A percentile compares a stretch with the other conserved stretches of the same genome.
These are phyloP conservation scores for apple (Malus domestica) DNA, from an alignment of 306 rosid species.

Conservation along the genomic window ASM211411v1 NC_041797.1:9012001-9012500, in stretches of 20 bases:
- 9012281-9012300: not conserved
- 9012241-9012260: not conserved
- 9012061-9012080: slow-evolving; percentile 97
- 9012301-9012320: not conserved
- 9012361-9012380: slow-evolving; percentile 77
- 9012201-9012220: not conserved
- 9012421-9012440: slow-evolving; percentile 4
- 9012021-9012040: slow-evolving; percentile 96
- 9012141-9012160: slow-evolving; percentile 5
- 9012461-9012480: slow-evolving; percentile 16
- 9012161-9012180: not conserved
- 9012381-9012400: slow-evolving; percentile 87
- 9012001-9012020: slow-evolving; percentile 93
- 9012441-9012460: not conserved
- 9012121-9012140: not conserved
- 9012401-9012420: slow-evolving; percentile 79
- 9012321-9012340: slow-evolving; percentile 72
- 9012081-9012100: slow-evolving; percentile 96
- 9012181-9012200: not conserved
- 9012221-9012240: not conserved
- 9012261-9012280: not conserved
- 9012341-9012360: slow-evolving; percentile 68
- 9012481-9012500: slow-evolving; percentile 17
- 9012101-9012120: slow-evolving; percentile 90
- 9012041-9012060: slow-evolving; percentile 91